A percentile compares a stretch with the other conserved stretches of the same genome.
phyloP scores from a whole-genome alignment of 2,329 filamentous ascomycete genomes.

The Pseudogymnoascus sp. region DNA sequence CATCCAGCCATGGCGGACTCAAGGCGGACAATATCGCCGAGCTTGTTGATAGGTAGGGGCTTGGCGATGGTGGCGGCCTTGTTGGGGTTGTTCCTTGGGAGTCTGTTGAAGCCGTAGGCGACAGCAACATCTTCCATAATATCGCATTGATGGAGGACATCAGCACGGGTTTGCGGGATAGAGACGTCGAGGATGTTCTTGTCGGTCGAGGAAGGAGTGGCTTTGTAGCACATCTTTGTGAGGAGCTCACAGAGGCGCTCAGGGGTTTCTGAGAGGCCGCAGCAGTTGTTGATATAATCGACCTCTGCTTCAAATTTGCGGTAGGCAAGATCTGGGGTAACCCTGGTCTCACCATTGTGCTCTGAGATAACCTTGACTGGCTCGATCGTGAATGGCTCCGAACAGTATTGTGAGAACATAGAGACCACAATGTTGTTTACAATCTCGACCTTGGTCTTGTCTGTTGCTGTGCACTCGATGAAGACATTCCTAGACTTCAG shows the following conservation, averaged over 20 bases:
- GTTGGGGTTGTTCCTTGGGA: conserved; percentile 79
- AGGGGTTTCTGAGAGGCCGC: conserved; percentile 69
- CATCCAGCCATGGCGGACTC: conserved; percentile 93
- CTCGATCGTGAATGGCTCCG: conserved; percentile 85
- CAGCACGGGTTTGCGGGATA: conserved; percentile 82
- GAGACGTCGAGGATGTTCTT: conserved; percentile 69
- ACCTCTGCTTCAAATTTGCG: conserved; percentile 74
- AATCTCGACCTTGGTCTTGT: conserved; percentile 92
- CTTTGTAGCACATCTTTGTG: conserved; percentile 81
- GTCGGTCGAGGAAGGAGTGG: conserved; percentile 63
- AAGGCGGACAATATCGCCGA: conserved; percentile 79
- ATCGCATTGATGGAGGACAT: conserved; percentile 92
- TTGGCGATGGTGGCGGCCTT: conserved; percentile 81
- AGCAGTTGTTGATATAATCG: conserved; percentile 89
- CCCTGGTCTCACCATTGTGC: conserved; percentile 76
- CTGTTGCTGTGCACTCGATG: conserved; percentile 93
- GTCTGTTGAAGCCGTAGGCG: conserved; percentile 94
- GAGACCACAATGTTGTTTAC: conserved; percentile 91
- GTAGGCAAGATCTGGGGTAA: conserved; percentile 73
- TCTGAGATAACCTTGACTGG: conserved; percentile 86
- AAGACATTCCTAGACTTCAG: conserved; percentile 87
- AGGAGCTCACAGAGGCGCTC: conserved; percentile 72
- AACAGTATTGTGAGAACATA: conserved; percentile 93
- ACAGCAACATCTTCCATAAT: conserved; percentile 98
- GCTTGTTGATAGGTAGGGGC: conserved; percentile 86